phyloP scores from a whole-genome alignment of 2,329 filamentous ascomycete species.

The Plectosphaerella plurivora region DNA sequence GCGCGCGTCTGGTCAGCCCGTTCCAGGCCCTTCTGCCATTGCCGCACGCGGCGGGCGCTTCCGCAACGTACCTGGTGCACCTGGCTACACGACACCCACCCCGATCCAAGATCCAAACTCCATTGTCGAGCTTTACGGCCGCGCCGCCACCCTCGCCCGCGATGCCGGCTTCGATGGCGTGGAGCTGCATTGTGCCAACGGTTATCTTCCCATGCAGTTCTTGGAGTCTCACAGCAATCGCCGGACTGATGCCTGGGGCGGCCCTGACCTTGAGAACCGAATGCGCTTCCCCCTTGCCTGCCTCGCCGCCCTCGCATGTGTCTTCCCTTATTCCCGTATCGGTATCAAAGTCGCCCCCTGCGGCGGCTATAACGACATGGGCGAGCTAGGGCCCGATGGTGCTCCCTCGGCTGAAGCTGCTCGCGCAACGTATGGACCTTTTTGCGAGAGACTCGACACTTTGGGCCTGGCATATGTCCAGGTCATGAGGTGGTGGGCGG shows the following conservation, averaged over 20 bases:
- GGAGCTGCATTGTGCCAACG: slow-evolving; percentile 74
- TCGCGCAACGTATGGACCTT: background rate
- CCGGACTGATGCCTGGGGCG: slow-evolving; percentile 64
- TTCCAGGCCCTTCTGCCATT: slow-evolving; percentile 22
- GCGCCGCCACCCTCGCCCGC: slow-evolving; percentile 49
- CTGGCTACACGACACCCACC: background rate
- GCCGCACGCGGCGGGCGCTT: background rate
- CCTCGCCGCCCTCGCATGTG: background rate
- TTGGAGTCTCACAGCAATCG: slow-evolving; percentile 66
- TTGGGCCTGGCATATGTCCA: background rate
- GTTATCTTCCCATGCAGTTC: slow-evolving; percentile 70
- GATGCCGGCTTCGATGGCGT: slow-evolving; percentile 64
- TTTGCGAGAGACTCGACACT: background rate
- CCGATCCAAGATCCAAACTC: slow-evolving; percentile 55
- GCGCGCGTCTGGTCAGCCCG: slow-evolving; percentile 18
- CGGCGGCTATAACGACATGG: background rate
- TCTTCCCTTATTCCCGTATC: background rate
- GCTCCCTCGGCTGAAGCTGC: background rate
- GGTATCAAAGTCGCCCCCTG: background rate
- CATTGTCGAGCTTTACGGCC: slow-evolving; percentile 53
- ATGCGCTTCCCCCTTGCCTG: slow-evolving; percentile 55
- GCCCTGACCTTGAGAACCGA: slow-evolving; percentile 63
- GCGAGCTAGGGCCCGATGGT: background rate
- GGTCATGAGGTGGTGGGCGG: background rate
- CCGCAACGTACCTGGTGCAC: background rate